Base-by-base conservation (phyloP, 306 rosid genomes). In the Vigna angularis region DNA sequence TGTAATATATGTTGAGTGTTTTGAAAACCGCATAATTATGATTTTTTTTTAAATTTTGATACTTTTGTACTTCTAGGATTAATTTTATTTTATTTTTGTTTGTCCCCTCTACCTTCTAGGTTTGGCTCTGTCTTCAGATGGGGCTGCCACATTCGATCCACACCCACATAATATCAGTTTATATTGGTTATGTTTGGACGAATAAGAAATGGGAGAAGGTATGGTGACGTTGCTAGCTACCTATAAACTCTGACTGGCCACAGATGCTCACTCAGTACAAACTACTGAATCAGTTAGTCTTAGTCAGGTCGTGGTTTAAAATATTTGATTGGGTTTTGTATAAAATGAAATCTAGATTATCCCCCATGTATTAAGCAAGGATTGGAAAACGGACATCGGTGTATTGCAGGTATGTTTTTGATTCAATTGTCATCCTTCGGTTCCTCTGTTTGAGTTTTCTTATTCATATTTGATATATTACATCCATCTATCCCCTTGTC, bases 401-500 rank as follows among this genome's bases (percentile, higher is more conserved):
- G 5, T 61, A 11, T 30, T 61, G 20, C 67, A 12, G 9, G 8
- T 61, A 15, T 28, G n/a, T 61, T 14, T 30, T 30, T 30, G 44
- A 61, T 15, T 59, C 30, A 59, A 58, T 34, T 74, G 30, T 10
- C 32, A 3, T 15, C 70, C 28, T 44, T 20, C 14, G 32, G 5
- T 9, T 71, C 62, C 18, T 20, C 15, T 13, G 66, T 12, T 30
- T 59, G 17, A 32, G 48, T 63, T 63, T 8, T 36, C 13, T 3
- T 63, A 34, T 63, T 36, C 69, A 42, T 63, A 47, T 63, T 50
- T 40, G 32, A 65, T 40, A 38, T 65, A n/a, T 65, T 66, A 40
- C 17, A 40, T 17, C 17, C 12, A 48, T 66, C 18, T 13, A 13
- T 67, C 34, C 6, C 55, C 18, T 47, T 70, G 26, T 6, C 56